phyloP scores from a whole-genome alignment of 306 rosid genomes.

The Trifolium subterraneum region DNA sequence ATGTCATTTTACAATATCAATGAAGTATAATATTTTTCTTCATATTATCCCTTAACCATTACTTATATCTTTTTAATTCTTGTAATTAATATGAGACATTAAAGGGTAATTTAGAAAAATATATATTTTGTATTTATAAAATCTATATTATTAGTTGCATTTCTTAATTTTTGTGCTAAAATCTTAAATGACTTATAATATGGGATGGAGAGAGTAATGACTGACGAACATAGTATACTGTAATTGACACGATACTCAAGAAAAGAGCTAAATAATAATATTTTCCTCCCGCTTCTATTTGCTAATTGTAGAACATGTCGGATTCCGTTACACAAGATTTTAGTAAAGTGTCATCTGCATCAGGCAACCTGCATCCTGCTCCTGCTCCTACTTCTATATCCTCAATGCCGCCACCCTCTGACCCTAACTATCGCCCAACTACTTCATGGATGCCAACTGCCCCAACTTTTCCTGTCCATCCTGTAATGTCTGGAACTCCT shows the following conservation, averaged over 20 bases:
- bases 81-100: not conserved
- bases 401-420: conserved; percentile 47
- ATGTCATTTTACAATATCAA: not conserved
- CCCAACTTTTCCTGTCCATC: conserved; percentile 53
- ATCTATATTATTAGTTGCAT: not conserved
- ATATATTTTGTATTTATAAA: not conserved
- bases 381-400: conserved; percentile 51
- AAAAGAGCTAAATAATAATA: not conserved
- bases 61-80: not conserved
- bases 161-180: not conserved
- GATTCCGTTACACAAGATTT: conserved; percentile 52
- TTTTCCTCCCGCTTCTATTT: conserved; percentile 40
- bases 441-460: conserved; percentile 60
- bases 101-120: not conserved
- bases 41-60: not conserved
- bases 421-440: conserved; percentile 56
- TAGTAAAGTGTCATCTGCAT: conserved; percentile 53
- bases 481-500: conserved; percentile 60
- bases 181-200: not conserved
- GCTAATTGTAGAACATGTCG: conserved; percentile 52
- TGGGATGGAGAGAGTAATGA: not conserved
- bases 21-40: not conserved
- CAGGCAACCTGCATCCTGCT: conserved; percentile 53
- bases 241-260: conserved; percentile 5
- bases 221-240: conserved; percentile 19